Conservation (phyloP, 2,329 filamentous ascomycete species). For the Fusarium concolor region DNA sequence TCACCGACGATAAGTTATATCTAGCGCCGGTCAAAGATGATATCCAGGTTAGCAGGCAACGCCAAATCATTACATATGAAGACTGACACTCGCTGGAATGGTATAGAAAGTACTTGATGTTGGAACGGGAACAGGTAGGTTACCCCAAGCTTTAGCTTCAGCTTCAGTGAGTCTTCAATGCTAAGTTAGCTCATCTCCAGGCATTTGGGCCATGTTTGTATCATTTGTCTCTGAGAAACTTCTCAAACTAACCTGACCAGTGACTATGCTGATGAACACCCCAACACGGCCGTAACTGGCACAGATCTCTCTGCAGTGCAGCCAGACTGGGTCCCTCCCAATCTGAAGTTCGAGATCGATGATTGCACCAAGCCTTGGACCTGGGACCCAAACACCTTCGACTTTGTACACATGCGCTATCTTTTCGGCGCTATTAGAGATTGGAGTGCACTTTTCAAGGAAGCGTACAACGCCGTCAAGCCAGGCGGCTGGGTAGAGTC, state of each 20-base stretch:
- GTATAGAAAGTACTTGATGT: conserved; percentile 18
- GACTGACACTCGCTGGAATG: not conserved
- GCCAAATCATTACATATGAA: not conserved
- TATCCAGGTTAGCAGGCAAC: not conserved
- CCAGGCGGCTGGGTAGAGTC: conserved; percentile 27
- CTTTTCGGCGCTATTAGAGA: conserved; percentile 14
- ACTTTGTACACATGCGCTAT: conserved; percentile 23
- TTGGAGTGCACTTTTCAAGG: conserved; percentile 9
- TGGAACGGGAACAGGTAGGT: conserved; percentile 8
- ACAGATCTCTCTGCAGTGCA: conserved; percentile 21
- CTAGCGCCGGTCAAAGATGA: conserved; percentile 17
- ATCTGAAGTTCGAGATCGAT: conserved; percentile 22
- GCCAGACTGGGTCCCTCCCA: conserved; percentile 13
- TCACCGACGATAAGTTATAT: conserved; percentile 10
- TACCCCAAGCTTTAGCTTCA: accelerated
- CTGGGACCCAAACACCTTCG: conserved; percentile 12
- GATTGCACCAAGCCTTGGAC: conserved; percentile 16
- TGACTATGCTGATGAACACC: conserved; percentile 21
- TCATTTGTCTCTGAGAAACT: accelerated
- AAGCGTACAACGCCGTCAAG: conserved; percentile 7
- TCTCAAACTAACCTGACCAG: not conserved
- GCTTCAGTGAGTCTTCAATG: too few relatives aligned
- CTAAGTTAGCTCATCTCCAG: not conserved
- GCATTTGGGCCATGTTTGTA: conserved; percentile 19
- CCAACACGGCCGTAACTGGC: conserved; percentile 7